Conservation (phyloP, 2,329 filamentous ascomycete genomes). For the Catunica adiposa region DNA sequence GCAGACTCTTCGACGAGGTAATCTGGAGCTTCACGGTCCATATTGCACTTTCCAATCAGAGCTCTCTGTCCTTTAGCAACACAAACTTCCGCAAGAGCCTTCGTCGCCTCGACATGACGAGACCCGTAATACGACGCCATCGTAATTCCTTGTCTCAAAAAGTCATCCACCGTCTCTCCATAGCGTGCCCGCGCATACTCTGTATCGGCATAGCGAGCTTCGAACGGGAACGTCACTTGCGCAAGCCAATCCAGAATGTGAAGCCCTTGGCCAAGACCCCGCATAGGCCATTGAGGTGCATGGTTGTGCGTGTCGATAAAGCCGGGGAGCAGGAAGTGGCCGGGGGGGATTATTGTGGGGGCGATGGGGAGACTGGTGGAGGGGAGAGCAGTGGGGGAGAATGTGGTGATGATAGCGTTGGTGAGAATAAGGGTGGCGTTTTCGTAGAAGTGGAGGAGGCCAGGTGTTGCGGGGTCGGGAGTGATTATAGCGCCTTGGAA, state of each 20-base stretch:
- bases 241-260: slow-evolving; percentile 47
- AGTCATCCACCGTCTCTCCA: slow-evolving; percentile 34
- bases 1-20: slow-evolving; percentile 33
- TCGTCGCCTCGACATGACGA: slow-evolving; percentile 38
- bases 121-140: slow-evolving; percentile 45
- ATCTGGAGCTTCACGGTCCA: slow-evolving; percentile 39
- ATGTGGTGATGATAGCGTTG: slow-evolving; percentile 4
- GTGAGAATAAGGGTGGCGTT: slow-evolving; percentile 2
- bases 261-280: slow-evolving; percentile 32
- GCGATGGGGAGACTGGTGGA: neutral
- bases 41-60: slow-evolving; percentile 46
- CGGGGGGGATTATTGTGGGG: slow-evolving; percentile 21
- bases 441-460: neutral
- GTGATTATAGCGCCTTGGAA: slow-evolving; percentile 9
- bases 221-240: slow-evolving; percentile 46
- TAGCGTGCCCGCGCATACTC: slow-evolving; percentile 38
- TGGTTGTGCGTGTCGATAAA: slow-evolving; percentile 55
- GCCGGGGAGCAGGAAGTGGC: slow-evolving; percentile 40
- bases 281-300: slow-evolving; percentile 39
- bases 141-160: slow-evolving; percentile 45
- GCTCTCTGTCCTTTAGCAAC: slow-evolving; percentile 38
- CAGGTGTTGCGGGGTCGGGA: neutral
- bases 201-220: slow-evolving; percentile 41
- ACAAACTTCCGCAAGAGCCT: slow-evolving; percentile 38
- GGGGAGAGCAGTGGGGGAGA: neutral